Percentiles rank a stretch among this genome's conserved stretches.
Conservation (phyloP, 306 rosid species). For the Trifolium dubium region DNA sequence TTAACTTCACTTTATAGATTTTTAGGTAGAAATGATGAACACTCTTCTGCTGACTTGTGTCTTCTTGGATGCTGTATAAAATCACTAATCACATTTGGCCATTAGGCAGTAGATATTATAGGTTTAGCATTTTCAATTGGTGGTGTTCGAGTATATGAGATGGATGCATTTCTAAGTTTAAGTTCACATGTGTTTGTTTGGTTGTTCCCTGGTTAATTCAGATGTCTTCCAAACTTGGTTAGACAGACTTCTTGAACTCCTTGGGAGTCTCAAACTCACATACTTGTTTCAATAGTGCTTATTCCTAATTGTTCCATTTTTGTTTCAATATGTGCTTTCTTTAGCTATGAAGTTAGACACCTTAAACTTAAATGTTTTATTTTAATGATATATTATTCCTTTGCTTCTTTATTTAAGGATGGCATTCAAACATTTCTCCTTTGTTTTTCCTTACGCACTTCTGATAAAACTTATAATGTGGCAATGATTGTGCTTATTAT, state of each 20-base stretch:
- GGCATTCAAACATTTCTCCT: too few relatives aligned
- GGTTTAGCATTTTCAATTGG: conserved; percentile 16
- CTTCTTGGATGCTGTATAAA: conserved; percentile 22
- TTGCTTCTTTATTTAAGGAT: too few relatives aligned
- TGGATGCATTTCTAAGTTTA: conserved; percentile 5
- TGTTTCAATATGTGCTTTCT: too few relatives aligned
- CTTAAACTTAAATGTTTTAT: too few relatives aligned
- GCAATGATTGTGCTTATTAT: too few relatives aligned
- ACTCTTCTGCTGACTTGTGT: not conserved
- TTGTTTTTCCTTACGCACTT: too few relatives aligned
- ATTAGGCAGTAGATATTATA: conserved; percentile 3
- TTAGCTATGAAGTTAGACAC: too few relatives aligned
- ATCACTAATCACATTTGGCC: conserved; percentile 3
- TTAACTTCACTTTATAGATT: conserved; percentile 2
- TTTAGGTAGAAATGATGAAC: conserved; percentile 10
- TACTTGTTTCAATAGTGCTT: conserved; percentile 20
- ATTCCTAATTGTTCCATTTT: conserved; percentile 13
- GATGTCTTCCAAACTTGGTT: conserved; percentile 28
- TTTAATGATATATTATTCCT: too few relatives aligned
- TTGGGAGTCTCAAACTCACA: not conserved
- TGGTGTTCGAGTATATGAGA: not conserved
- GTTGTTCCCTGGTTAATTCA: conserved; percentile 2
- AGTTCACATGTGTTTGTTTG: conserved; percentile 4
- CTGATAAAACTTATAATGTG: too few relatives aligned
- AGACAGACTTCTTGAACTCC: conserved; percentile 9